Base-by-base conservation (phyloP, 768 basidiomycete species). In the Boletus eberwhitei region DNA sequence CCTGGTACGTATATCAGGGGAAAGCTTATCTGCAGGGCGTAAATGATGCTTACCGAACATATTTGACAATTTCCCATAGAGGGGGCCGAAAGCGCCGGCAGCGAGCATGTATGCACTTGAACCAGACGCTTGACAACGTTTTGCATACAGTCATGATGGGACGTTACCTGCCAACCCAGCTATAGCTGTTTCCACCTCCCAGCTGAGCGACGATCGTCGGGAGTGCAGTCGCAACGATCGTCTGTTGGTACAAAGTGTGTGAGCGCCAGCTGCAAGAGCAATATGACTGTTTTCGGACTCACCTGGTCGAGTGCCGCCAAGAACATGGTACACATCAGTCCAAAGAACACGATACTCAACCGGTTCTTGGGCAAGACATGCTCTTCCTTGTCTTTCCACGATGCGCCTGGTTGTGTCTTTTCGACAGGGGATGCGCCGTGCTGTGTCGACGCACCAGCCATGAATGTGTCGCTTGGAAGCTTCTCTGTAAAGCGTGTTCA, bases 61-160 rank as follows among this genome's bases (percentile, higher is more conserved):
- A 67, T 88, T 85, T 1, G 87, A 88, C 0, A 90, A 66, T 62
- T 92, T 92, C 6, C 91, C 91, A 56, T 90, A 92, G 2, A 90
- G 59, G 0, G 91, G 90, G 0, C 84, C 77, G 12, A 89, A 73
- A 4, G 86, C 75, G 7, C 83, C 83, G 5, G 85, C 82, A 0
- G 85, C 78, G 21, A 93, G 79, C 22, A 93, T 72, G 65, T 92
- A 93, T 29, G 90, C 83, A 62, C 89, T 90, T 90, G 50, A 1
- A 22, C 7, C 4, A 2, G n/a, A 29, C 29, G n/a, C 35, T 2
- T 16, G 35, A 14, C 26, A 37, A 42, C 7, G 3, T 19, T 5
- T 13, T 4, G 6, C 16, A 26, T 2, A 17, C 8, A 8, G 17
- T 43, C 11, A 19, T 12, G 16, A 42, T 0, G 37, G 8, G 21